These are phyloP conservation scores for Arxiozyma telluris DNA, from an alignment of 1,139 yeast genomes.

Conservation along the genomic window DNA sequence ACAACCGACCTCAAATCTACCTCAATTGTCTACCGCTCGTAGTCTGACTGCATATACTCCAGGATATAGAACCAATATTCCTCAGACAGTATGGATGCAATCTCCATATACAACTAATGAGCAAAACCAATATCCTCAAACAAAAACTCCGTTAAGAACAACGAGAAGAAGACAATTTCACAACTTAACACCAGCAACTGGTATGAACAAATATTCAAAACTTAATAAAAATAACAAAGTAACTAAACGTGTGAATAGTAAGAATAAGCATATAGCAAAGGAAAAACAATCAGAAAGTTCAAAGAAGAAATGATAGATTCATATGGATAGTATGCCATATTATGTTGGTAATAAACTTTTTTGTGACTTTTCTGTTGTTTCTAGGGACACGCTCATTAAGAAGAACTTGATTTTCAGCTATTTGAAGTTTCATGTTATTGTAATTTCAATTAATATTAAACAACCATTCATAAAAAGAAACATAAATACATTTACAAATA, in stretches of 20 bases:
- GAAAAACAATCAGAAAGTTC: not conserved
- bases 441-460: no score
- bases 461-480: not conserved
- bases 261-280: conserved; percentile 1
- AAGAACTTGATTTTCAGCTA: not conserved
- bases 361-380: not conserved
- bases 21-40: conserved; percentile 12
- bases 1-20: conserved; percentile 8
- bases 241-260: not conserved
- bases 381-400: not conserved
- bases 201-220: not conserved
- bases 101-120: conserved; percentile 7
- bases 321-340: not conserved
- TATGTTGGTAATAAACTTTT: not conserved
- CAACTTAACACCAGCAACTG: not conserved
- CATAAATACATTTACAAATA: not conserved
- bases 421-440: no score
- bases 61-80: conserved; percentile 13
- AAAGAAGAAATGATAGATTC: not conserved
- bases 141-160: conserved; percentile 6
- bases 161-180: conserved; percentile 6
- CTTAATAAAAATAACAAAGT: conserved; percentile 2
- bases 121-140: conserved; percentile 3
- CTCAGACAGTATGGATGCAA: conserved; percentile 6
- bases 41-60: conserved; percentile 18